A percentile compares a stretch with the other conserved stretches of the same genome.
These are phyloP conservation scores for Amanita rubescens DNA, from an alignment of 768 basidiomycete species.

Conservation along the genomic window DNA sequence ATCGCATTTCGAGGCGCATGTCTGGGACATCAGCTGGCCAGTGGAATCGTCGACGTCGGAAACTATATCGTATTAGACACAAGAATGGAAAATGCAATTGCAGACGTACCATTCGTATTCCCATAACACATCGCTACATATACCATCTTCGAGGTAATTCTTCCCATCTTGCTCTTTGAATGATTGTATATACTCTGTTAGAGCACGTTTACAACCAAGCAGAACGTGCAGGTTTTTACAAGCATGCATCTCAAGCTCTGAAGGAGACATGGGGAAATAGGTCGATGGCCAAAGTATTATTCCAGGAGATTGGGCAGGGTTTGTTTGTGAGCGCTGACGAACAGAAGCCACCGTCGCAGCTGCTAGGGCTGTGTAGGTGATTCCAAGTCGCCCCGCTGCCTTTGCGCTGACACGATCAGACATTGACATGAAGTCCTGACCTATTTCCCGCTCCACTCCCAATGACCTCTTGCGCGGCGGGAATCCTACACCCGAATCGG, in stretches of 20 bases:
- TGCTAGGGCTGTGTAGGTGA: constrained; percentile 26
- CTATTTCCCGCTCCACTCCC: neutral
- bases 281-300: constrained; percentile 51
- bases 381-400: constrained; percentile 33
- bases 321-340: neutral
- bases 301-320: constrained; percentile 49
- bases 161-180: constrained; percentile 31
- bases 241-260: constrained; percentile 69
- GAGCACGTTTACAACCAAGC: constrained; percentile 52
- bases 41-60: constrained; percentile 59
- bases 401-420: constrained; percentile 26
- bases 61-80: constrained; percentile 30
- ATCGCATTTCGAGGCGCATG: constrained; percentile 15
- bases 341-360: constrained; percentile 14
- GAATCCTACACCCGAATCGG: constrained; percentile 5
- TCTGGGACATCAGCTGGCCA: constrained; percentile 51
- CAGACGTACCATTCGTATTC: constrained; percentile 49
- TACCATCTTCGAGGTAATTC: constrained; percentile 25
- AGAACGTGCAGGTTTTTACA: constrained; percentile 62
- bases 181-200: constrained; percentile 39
- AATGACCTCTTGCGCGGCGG: neutral
- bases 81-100: neutral
- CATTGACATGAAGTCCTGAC: neutral
- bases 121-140: constrained; percentile 39
- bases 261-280: constrained; percentile 49